Conservation (phyloP, 139 green algal genomes). For the Asterochloris erici region DNA sequence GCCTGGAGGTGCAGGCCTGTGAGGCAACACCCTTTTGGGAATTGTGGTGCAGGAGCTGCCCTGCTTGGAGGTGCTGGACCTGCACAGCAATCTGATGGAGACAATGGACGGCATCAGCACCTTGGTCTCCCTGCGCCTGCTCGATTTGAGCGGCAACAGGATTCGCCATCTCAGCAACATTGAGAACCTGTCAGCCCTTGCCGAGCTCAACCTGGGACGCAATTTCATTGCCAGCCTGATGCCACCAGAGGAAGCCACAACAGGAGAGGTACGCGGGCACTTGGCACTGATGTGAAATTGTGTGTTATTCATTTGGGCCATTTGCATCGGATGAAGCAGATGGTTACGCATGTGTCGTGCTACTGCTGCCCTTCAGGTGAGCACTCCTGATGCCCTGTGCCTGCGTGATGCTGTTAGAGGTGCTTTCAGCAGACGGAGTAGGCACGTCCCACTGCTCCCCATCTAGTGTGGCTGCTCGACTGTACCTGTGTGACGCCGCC, state of each 20-base stretch:
- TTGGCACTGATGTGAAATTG: neutral
- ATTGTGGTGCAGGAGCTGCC: constrained; percentile 16
- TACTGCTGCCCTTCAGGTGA: constrained; percentile 21
- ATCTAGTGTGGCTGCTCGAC: too few species aligned
- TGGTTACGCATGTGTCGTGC: constrained; percentile 8
- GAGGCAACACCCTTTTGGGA: too few species aligned
- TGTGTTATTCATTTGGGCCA: neutral
- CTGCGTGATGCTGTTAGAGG: neutral
- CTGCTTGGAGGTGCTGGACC: constrained; percentile 34
- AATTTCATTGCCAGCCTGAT: constrained; percentile 25
- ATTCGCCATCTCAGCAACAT: constrained; percentile 19
- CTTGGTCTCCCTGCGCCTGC: constrained; percentile 23
- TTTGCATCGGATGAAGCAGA: too few species aligned
- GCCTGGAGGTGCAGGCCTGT: too few species aligned
- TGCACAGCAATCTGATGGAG: constrained; percentile 31
- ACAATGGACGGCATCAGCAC: neutral
- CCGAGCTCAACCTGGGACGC: constrained; percentile 29
- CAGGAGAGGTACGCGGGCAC: neutral
- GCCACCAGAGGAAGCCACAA: neutral
- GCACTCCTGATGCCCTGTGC: neutral
- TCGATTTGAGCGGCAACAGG: constrained; percentile 30
- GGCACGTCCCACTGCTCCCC: too few species aligned
- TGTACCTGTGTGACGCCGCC: too few species aligned
- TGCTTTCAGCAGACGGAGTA: neutral
- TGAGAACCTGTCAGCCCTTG: constrained; percentile 6